Base-by-base conservation (phyloP, 495 filamentous ascomycete species). In the Aeminium ludgeri region DNA sequence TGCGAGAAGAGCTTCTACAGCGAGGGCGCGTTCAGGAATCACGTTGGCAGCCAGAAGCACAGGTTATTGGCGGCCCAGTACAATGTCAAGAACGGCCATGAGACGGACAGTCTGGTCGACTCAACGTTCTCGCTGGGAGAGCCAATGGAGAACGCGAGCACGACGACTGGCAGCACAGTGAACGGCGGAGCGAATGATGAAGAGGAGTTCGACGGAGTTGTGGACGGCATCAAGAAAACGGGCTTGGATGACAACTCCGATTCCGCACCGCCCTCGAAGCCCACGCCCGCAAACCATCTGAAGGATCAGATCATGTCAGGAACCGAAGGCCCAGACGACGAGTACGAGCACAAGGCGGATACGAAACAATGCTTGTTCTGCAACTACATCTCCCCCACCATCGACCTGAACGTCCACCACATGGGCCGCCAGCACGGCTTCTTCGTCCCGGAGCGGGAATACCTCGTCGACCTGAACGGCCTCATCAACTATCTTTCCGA, bases 1-100 rank as follows among this genome's bases (percentile, higher is more conserved):
- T 97, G 89, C 65, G 77, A 81, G 51, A 91, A 89, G 64, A 82
- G 80, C 17, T 97, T 86, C 62, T 96, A 78, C 66, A 93, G 84
- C 57, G 84, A 93, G 54, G 93, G 93, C 61, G 86, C 89, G 12
- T 95, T 83, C 59, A 72, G 74, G 53, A 96, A 99, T 57, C 89
- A 99, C 57, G 53, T 95, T 20, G 77, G 77, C 47, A 94, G 86
- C 60, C 76, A 82, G 48, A 96, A 91, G 60, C 89, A 99, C 56
- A 79, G 76, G 59, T 68, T 74, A 39, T 78, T 78, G 49, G 65
- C 78, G 19, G 61, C 65, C 16, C 65, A 61, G 44, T 36, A 48
- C 41, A 49, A 43, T 17, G 40, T 46, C 17, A 63, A 39, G 62
- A 46, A 36, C 49, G 61, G 44, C 17, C 41, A 40, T 48, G 55